These are phyloP conservation scores for Bipolaris sorokiniana DNA, from an alignment of 2,329 filamentous ascomycete species.

Conservation along the genomic window DNA sequence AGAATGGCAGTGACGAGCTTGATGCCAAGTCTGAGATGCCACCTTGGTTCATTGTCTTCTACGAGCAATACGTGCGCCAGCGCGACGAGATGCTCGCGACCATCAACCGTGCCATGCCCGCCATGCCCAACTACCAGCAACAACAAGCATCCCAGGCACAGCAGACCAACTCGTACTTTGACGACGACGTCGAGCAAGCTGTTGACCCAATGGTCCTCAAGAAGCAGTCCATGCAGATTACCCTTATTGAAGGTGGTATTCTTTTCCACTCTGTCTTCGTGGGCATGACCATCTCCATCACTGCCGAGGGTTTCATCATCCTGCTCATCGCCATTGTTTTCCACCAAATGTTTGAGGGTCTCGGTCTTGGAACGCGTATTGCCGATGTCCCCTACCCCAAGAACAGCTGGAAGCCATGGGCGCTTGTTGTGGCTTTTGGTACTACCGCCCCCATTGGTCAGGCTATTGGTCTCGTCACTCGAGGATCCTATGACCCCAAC, in stretches of 20 bases:
- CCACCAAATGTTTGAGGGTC: slow-evolving; percentile 68
- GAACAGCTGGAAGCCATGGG: slow-evolving; percentile 64
- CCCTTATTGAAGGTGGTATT: slow-evolving; percentile 64
- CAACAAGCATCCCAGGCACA: slow-evolving; percentile 28
- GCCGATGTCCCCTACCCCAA: slow-evolving; percentile 65
- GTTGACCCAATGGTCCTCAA: slow-evolving; percentile 49
- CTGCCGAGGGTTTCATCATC: slow-evolving; percentile 62
- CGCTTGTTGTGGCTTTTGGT: slow-evolving; percentile 67
- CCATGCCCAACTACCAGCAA: slow-evolving; percentile 42
- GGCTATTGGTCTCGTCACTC: slow-evolving; percentile 65
- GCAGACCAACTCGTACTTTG: slow-evolving; percentile 44
- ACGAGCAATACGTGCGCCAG: slow-evolving; percentile 67
- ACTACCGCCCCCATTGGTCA: slow-evolving; percentile 69
- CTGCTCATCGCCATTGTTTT: slow-evolving; percentile 67
- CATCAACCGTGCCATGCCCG: slow-evolving; percentile 52
- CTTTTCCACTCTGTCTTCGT: slow-evolving; percentile 70
- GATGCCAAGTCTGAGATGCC: slow-evolving; percentile 58
- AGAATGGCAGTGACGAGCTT: slow-evolving; percentile 35
- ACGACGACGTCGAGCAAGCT: slow-evolving; percentile 44
- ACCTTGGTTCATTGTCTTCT: slow-evolving; percentile 67
- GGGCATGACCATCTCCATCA: slow-evolving; percentile 66
- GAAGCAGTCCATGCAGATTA: slow-evolving; percentile 50
- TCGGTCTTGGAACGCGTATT: slow-evolving; percentile 67
- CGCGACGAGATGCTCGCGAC: slow-evolving; percentile 64
- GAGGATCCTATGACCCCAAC: slow-evolving; percentile 66